Evolutionary conservation across 2,329 filamentous ascomycete genomes (phyloP).

Genomic region (Penicillium sp.): DNA sequence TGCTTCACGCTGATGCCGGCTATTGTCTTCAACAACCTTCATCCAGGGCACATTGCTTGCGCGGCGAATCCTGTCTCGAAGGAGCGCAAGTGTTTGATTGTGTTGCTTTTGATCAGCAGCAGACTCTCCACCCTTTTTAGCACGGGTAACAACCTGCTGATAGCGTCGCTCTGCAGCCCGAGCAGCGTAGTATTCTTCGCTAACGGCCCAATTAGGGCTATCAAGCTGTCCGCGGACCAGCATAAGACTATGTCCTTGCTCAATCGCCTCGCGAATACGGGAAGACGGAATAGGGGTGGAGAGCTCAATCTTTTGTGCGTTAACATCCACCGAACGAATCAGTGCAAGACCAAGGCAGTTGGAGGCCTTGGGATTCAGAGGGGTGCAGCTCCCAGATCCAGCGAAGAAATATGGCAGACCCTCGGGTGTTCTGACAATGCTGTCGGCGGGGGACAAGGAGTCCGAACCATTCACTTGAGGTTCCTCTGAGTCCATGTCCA

Average conservation of each 20-base stretch:
- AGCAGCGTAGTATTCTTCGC: slow-evolving; percentile 44
- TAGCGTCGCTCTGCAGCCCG: slow-evolving; percentile 37
- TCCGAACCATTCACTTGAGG: neutral
- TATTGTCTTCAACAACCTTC: slow-evolving; percentile 38
- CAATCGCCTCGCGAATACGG: slow-evolving; percentile 30
- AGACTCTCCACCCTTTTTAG: slow-evolving; percentile 18
- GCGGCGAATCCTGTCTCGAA: slow-evolving; percentile 36
- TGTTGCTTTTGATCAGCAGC: slow-evolving; percentile 16
- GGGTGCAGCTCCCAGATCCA: slow-evolving; percentile 41
- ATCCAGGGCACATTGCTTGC: slow-evolving; percentile 44
- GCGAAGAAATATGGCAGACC: slow-evolving; percentile 53
- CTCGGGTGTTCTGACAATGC: slow-evolving; percentile 45
- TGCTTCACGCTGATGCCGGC: slow-evolving; percentile 28
- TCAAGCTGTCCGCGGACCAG: slow-evolving; percentile 50
- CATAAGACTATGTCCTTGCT: slow-evolving; percentile 43
- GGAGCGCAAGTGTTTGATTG: slow-evolving; percentile 21
- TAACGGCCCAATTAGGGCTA: slow-evolving; percentile 47
- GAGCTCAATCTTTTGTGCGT: slow-evolving; percentile 44
- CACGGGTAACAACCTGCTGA: slow-evolving; percentile 22
- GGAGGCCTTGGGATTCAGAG: slow-evolving; percentile 49
- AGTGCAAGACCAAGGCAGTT: slow-evolving; percentile 52
- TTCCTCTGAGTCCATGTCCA: slow-evolving; percentile 20
- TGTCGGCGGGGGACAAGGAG: slow-evolving; percentile 4
- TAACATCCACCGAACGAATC: slow-evolving; percentile 43
- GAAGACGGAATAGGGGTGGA: slow-evolving; percentile 49